Base-by-base conservation (phyloP, 768 basidiomycete genomes). In the Suillus americanus region DNA sequence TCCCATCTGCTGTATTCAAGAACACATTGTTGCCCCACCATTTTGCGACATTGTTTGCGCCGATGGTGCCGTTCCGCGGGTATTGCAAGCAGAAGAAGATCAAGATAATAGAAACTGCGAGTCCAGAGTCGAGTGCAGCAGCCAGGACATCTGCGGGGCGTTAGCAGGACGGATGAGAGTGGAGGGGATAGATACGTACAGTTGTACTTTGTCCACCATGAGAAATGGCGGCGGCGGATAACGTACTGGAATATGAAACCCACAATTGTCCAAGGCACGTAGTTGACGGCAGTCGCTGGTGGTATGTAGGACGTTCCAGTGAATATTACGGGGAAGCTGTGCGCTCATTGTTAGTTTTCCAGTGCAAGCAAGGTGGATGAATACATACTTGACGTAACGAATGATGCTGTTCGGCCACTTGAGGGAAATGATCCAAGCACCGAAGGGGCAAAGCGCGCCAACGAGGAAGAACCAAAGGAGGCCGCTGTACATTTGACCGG, bases 401-500 rank as follows among this genome's bases (percentile, higher is more conserved):
- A 85, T 70, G 72, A 79, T 84, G 74, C 80, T 80, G 69, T 87
- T 86, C 54, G 89, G 88, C 76, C 79, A 92, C 70, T 80, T 83
- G 71, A 80, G 75, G 64, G 80, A 77, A 64, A 86, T 67, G 66
- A 84, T 66, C 72, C 82, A 90, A 57, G 83, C 79, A 61, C 82
- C 64, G 66, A 85, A 63, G 0, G 90, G 90, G 57, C 82, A 79
- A 60, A 86, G 37, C 64, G 86, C 81, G n/a, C 92, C 91, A 66
- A 88, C 70, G 62, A 91, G 83, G 88, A 92, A 92, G 79, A 90
- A 92, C 77, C 86, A 85, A 16, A 84, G 70, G 18, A 91, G 79
- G 25, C 28, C 61, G 62, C 67, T 56, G 13, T 65, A 73, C 77
- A 87, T 77, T 71, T 86, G 84, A 33, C 88, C 89, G n/a, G 77